phyloP scores from a whole-genome alignment of 352 stramenopile genomes.

The Thraustotheca clavata region DNA sequence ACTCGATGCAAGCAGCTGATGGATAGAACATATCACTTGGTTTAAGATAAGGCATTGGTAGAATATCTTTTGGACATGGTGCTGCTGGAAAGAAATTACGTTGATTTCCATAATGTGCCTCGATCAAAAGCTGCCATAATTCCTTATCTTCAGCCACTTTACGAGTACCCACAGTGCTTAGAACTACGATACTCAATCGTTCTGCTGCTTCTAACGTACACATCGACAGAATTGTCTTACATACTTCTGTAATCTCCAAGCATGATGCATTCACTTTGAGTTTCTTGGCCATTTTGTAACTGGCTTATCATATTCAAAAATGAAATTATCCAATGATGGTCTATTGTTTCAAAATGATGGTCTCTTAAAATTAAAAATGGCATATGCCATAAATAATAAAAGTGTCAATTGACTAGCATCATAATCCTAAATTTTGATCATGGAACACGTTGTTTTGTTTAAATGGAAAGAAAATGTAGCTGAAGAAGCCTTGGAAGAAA shows the following conservation, averaged over 20 bases:
- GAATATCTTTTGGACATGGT: background rate
- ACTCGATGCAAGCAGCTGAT: slow-evolving; percentile 8
- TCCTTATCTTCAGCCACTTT: background rate
- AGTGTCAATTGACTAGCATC: no score
- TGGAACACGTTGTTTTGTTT: slow-evolving; percentile 21
- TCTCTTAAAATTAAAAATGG: no score
- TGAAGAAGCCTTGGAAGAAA: background rate
- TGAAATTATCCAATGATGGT: no score
- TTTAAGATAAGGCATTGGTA: background rate
- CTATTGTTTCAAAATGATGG: no score
- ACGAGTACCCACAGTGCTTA: background rate
- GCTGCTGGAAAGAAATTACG: background rate
- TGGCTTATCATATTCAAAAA: no score
- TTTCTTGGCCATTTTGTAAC: background rate
- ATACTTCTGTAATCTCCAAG: background rate
- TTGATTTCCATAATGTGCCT: background rate
- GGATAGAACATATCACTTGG: background rate
- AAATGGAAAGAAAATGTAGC: slow-evolving; percentile 12
- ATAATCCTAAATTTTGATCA: no score
- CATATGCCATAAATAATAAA: no score
- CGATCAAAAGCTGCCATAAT: background rate
- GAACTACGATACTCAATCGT: background rate
- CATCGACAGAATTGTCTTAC: background rate
- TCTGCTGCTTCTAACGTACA: background rate
- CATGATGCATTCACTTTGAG: background rate